A percentile compares a stretch with the other conserved stretches of the same genome.
These are phyloP conservation scores for Penicillium sp. DNA, from an alignment of 2,329 filamentous ascomycete genomes.

Conservation along the genomic window DNA sequence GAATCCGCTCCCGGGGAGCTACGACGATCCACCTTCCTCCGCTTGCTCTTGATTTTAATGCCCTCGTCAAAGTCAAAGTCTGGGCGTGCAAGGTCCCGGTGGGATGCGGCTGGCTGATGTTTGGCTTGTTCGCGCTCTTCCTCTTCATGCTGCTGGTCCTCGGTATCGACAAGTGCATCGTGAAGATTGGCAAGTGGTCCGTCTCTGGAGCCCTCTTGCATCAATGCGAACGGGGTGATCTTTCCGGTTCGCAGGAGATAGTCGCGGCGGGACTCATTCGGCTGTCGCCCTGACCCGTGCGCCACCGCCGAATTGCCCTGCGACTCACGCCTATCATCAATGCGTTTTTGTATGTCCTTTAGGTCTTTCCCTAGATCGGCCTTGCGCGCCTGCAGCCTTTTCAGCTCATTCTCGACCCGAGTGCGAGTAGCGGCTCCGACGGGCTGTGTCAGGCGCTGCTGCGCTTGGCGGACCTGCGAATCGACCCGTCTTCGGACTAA, in stretches of 20 bases:
- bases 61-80: conserved; percentile 62
- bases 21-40: conserved; percentile 32
- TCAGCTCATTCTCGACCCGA: conserved; percentile 57
- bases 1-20: conserved; percentile 29
- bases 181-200: conserved; percentile 69
- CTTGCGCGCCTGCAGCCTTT: conserved; percentile 65
- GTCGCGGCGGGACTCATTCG: conserved; percentile 80
- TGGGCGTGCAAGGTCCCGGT: conserved; percentile 70
- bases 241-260: conserved; percentile 95
- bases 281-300: conserved; percentile 56
- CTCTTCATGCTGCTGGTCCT: conserved; percentile 62
- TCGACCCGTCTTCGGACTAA: conserved; percentile 56
- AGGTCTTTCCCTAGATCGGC: conserved; percentile 69
- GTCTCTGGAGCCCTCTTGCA: conserved; percentile 60
- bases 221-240: conserved; percentile 89
- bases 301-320: conserved; percentile 48
- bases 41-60: conserved; percentile 28
- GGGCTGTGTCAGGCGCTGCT: conserved; percentile 58
- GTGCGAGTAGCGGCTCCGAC: conserved; percentile 52
- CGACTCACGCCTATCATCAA: conserved; percentile 69
- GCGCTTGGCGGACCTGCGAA: conserved; percentile 61
- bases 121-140: conserved; percentile 48
- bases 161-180: conserved; percentile 76
- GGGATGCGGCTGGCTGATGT: conserved; percentile 56
- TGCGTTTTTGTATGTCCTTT: conserved; percentile 75